phyloP scores from a whole-genome alignment of 805 yeast genomes.

The Dipodascus geniculatus region DNA sequence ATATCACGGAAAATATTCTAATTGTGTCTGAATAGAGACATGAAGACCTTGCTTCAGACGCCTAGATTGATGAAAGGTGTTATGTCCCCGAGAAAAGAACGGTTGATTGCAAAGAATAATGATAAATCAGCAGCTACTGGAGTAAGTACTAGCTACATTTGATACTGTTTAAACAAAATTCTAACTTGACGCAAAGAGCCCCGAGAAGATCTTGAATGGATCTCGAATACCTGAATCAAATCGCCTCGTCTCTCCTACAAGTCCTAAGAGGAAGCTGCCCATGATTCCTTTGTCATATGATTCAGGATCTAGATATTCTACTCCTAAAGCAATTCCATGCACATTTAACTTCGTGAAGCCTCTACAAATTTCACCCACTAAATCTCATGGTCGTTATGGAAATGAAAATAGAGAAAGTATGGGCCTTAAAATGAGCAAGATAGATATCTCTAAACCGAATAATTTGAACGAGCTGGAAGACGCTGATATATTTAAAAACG shows the following conservation, averaged over 20 bases:
- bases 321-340: neutral
- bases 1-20: neutral
- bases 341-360: no score
- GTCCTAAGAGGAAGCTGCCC: neutral
- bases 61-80: conserved; percentile 17
- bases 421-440: no score
- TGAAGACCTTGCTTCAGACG: conserved; percentile 15
- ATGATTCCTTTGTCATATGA: neutral
- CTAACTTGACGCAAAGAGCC: neutral
- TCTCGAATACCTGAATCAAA: no score
- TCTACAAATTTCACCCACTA: no score
- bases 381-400: no score
- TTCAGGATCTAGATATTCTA: neutral
- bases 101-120: neutral
- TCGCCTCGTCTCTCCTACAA: no score
- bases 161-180: conserved; percentile 1
- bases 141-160: neutral
- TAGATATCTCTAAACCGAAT: no score
- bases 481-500: no score
- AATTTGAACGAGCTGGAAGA: no score
- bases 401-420: no score
- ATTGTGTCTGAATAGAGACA: conserved; percentile 6
- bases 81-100: conserved; percentile 12
- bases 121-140: neutral
- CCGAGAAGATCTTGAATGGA: no score